Evolutionary conservation across 768 basidiomycete species (phyloP).

Genomic region (Gelatoporia subvermispora): DNA sequence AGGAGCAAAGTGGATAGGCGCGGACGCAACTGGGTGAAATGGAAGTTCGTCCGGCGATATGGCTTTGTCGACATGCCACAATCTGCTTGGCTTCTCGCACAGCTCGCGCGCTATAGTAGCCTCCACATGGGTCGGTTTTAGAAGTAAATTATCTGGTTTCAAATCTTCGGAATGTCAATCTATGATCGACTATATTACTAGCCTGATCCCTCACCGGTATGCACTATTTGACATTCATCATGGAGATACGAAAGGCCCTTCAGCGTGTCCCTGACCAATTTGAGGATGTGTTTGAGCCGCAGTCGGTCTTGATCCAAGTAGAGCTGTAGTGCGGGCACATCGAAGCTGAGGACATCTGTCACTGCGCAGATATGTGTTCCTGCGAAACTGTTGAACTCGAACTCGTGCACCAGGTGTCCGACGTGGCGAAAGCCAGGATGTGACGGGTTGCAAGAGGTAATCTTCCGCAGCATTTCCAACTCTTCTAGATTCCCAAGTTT

Average conservation of each 20-base stretch:
- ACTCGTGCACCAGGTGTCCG: conserved; percentile 96
- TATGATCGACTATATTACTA: background rate
- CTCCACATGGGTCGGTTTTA: background rate
- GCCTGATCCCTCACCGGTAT: conserved; percentile 60
- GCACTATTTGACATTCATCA: conserved; percentile 93
- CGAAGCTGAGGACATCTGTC: conserved; percentile 97
- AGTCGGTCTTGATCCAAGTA: conserved; percentile 98
- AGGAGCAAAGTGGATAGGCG: background rate
- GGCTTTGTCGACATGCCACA: background rate
- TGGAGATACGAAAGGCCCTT: conserved; percentile 98
- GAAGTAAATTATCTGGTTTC: background rate
- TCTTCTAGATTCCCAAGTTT: background rate
- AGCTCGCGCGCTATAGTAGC: background rate
- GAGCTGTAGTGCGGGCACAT: conserved; percentile 93
- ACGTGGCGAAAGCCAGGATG: conserved; percentile 94
- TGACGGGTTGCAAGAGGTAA: conserved; percentile 37
- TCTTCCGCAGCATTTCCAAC: background rate
- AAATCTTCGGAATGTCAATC: background rate
- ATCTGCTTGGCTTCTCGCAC: background rate
- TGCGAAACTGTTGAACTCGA: conserved; percentile 93
- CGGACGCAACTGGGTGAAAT: background rate
- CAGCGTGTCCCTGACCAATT: conserved; percentile 95
- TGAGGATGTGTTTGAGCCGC: conserved; percentile 85
- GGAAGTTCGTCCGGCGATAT: background rate
- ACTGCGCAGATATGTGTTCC: conserved; percentile 99